Percentiles rank a stretch among this genome's conserved stretches.
These are phyloP conservation scores for Aspergillus bertholletiae DNA, from an alignment of 495 filamentous ascomycete species.

Conservation along the genomic window DNA sequence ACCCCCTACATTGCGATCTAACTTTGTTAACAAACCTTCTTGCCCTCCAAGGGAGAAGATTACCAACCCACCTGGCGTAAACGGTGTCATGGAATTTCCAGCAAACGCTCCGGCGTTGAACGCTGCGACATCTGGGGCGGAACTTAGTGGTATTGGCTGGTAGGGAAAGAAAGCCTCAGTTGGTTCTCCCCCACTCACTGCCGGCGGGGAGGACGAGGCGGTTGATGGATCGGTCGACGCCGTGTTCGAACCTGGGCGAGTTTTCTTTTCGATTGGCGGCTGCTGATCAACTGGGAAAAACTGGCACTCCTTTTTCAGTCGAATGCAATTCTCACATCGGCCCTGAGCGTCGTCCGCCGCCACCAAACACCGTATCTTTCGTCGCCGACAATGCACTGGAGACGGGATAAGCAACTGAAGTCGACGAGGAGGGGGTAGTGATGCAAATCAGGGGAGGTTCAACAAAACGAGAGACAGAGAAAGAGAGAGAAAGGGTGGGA, in stretches of 20 bases:
- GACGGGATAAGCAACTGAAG: slow-evolving; percentile 10
- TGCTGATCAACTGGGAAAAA: slow-evolving; percentile 92
- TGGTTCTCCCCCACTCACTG: slow-evolving; percentile 25
- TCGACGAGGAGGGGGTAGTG: too few relatives aligned
- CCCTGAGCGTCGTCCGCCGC: slow-evolving; percentile 73
- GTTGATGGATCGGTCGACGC: slow-evolving; percentile 39
- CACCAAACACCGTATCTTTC: slow-evolving; percentile 92
- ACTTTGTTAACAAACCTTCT: neutral
- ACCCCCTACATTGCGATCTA: slow-evolving; percentile 27
- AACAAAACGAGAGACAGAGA: too few relatives aligned
- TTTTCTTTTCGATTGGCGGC: slow-evolving; percentile 54
- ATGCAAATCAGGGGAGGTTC: neutral
- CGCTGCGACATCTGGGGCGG: slow-evolving; percentile 35
- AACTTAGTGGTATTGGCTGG: slow-evolving; percentile 33
- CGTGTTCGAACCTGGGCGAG: slow-evolving; percentile 42
- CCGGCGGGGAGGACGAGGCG: slow-evolving; percentile 45
- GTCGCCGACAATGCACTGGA: slow-evolving; percentile 85
- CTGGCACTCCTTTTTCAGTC: slow-evolving; percentile 91
- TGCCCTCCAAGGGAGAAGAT: neutral
- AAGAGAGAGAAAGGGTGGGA: too few relatives aligned
- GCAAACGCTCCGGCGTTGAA: slow-evolving; percentile 30
- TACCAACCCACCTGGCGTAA: slow-evolving; percentile 33
- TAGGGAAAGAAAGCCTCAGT: slow-evolving; percentile 43
- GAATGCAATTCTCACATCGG: slow-evolving; percentile 93
- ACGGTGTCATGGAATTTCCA: slow-evolving; percentile 29